Percentiles rank a stretch among this genome's conserved stretches.
phyloP scores from a whole-genome alignment of 805 yeast genomes.

The Candida michaelii region DNA sequence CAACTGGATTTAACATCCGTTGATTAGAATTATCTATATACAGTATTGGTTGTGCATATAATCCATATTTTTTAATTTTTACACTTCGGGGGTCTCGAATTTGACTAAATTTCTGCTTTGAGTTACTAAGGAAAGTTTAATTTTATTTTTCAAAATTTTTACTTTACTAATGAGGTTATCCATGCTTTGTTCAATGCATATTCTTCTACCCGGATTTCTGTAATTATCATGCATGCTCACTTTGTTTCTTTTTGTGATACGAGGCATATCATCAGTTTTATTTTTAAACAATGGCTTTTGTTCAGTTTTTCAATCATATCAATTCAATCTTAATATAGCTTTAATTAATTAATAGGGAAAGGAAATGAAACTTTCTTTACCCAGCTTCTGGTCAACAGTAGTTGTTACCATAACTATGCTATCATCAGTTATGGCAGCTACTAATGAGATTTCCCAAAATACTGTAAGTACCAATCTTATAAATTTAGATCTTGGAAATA shows the following conservation, averaged over 20 bases:
- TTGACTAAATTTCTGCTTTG: neutral
- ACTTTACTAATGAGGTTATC: no score
- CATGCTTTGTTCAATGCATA: no score
- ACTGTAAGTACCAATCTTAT: slow-evolving; percentile 20
- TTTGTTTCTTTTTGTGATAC: neutral
- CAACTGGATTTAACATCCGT: no score
- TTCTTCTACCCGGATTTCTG: no score
- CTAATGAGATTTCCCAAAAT: slow-evolving; percentile 12
- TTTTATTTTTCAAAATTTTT: neutral
- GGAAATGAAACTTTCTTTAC: neutral
- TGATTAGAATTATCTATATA: no score
- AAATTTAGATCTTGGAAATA: slow-evolving; percentile 16
- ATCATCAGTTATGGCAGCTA: slow-evolving; percentile 7
- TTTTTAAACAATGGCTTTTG: neutral
- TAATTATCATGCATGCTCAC: neutral
- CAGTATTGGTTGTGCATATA: no score
- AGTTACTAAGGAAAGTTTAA: neutral
- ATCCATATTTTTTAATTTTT: no score
- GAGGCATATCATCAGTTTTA: neutral
- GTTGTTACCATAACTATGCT: neutral
- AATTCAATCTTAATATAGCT: no score
- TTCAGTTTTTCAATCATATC: neutral
- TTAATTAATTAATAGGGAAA: no score
- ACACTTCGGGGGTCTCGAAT: no score
- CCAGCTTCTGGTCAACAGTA: neutral